phyloP scores from a whole-genome alignment of 2,329 filamentous ascomycete species.

The Elsinoe batatas region DNA sequence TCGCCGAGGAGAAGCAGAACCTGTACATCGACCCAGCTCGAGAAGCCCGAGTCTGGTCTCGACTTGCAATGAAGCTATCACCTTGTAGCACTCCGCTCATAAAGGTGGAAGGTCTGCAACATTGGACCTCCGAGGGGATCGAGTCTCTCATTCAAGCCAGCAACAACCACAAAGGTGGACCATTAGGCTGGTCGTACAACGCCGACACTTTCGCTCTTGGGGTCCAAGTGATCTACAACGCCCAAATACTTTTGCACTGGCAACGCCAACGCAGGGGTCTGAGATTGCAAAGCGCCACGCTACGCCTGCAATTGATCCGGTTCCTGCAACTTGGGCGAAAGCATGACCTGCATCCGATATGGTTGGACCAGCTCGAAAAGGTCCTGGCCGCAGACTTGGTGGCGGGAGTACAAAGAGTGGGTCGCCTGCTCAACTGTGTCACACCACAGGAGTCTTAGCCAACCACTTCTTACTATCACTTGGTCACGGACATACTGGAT shows the following conservation, averaged over 20 bases:
- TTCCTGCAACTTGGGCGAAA: constrained; percentile 21
- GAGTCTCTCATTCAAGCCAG: constrained; percentile 30
- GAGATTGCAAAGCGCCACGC: constrained; percentile 17
- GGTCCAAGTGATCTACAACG: constrained; percentile 33
- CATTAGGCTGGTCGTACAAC: constrained; percentile 63
- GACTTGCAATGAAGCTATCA: constrained; percentile 34
- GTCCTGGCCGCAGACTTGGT: constrained; percentile 20
- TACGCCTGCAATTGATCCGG: constrained; percentile 23
- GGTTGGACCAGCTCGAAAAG: constrained; percentile 28
- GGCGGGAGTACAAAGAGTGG: neutral
- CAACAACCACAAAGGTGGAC: constrained; percentile 44
- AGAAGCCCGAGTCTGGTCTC: constrained; percentile 61
- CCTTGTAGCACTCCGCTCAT: constrained; percentile 18
- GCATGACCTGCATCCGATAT: constrained; percentile 28
- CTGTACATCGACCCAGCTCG: constrained; percentile 77
- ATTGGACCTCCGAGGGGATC: constrained; percentile 47
- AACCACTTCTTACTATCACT: neutral
- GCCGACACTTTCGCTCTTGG: constrained; percentile 57
- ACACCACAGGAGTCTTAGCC: neutral
- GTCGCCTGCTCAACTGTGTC: neutral
- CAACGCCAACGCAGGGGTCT: constrained; percentile 16
- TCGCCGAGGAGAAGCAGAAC: constrained; percentile 86
- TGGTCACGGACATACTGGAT: neutral
- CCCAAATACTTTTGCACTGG: constrained; percentile 31
- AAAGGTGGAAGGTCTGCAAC: constrained; percentile 18